Evolutionary conservation across 2,329 filamentous ascomycete species (phyloP).

Genomic region (Xylariaceae sp.): DNA sequence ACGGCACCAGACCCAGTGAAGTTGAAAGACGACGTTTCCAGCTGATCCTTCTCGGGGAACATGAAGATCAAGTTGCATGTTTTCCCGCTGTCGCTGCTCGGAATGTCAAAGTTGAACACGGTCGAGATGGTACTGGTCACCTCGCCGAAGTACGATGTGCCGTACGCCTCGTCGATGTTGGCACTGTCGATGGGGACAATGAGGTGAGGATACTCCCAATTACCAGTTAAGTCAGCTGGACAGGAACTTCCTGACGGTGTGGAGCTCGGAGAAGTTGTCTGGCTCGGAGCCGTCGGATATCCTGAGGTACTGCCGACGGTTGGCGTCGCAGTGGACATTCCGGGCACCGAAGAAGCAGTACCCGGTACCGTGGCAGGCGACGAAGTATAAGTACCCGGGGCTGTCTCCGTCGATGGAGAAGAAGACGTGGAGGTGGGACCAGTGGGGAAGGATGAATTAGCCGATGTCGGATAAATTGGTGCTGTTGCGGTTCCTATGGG

Average conservation of each 20-base stretch:
- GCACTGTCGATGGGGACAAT: conserved; percentile 56
- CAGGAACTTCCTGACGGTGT: conserved; percentile 27
- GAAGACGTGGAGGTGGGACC: too few relatives aligned
- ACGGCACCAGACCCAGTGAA: conserved; percentile 44
- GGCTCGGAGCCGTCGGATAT: neutral
- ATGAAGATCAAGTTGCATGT: conserved; percentile 62
- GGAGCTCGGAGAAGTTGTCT: neutral
- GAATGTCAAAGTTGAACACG: conserved; percentile 69
- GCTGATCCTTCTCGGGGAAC: conserved; percentile 50
- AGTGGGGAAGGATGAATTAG: neutral
- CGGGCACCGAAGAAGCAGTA: too few relatives aligned
- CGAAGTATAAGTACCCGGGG: too few relatives aligned
- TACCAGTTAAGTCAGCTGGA: conserved; percentile 38
- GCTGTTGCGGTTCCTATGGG: too few relatives aligned
- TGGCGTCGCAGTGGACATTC: too few relatives aligned
- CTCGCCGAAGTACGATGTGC: conserved; percentile 51
- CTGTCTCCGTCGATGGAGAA: too few relatives aligned
- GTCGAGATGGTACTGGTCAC: conserved; percentile 47
- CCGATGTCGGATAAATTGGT: neutral
- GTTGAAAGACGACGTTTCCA: conserved; percentile 55
- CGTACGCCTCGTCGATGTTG: conserved; percentile 43
- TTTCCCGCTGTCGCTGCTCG: conserved; percentile 45
- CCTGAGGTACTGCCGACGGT: neutral
- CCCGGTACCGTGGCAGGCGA: too few relatives aligned
- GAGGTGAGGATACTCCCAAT: conserved; percentile 56